These are phyloP conservation scores for Herpetospermum pedunculosum DNA, from an alignment of 306 rosid species.

Conservation along the genomic window DNA sequence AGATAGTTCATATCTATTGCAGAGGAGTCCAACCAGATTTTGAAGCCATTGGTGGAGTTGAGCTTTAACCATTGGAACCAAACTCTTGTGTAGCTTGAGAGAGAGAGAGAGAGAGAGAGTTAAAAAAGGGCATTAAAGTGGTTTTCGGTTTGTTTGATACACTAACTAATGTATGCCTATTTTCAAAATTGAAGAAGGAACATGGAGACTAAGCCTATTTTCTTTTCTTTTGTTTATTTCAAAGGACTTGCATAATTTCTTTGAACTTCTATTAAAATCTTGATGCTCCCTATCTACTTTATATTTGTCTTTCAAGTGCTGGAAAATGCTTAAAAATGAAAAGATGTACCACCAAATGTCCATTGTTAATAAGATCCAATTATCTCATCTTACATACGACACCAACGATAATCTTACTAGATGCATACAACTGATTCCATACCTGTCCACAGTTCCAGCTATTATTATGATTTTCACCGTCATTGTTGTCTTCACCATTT, in stretches of 20 bases:
- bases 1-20: background rate
- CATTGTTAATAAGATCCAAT: background rate
- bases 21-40: background rate
- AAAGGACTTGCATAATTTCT: background rate
- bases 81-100: background rate
- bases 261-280: background rate
- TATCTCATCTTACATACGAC: background rate
- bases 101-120: background rate
- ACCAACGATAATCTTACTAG: background rate
- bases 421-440: slow-evolving; percentile 17
- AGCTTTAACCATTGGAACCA: background rate
- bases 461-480: slow-evolving; percentile 89
- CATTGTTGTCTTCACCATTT: slow-evolving; percentile 92
- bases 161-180: background rate
- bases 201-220: background rate
- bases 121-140: background rate
- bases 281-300: background rate
- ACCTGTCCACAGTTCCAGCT: slow-evolving; percentile 99
- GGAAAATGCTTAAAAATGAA: background rate
- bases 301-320: background rate
- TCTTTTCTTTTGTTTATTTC: background rate
- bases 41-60: background rate
- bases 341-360: background rate
- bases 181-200: background rate
- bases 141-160: background rate